Evolutionary conservation across 106 monocot genomes (phyloP), one percentile per base, ranked within the genome.

Genomic region (Allium fistulosum): DNA sequence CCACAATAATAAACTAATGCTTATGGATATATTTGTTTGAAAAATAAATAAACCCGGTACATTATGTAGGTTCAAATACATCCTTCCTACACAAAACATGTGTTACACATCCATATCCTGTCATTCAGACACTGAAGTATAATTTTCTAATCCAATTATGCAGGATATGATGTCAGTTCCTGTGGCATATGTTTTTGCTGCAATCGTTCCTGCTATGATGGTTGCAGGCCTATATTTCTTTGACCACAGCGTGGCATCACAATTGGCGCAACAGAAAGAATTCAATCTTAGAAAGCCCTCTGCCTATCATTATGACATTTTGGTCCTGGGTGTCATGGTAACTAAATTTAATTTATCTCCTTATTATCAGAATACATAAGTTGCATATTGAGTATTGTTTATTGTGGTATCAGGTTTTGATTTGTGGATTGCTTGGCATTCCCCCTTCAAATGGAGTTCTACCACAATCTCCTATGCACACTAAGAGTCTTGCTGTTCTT

Each of bases 361-460:
- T 69, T 72, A 37, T 22, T 28, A 4, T 63, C 27, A 53, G 18
- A 15, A 5, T 52, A 22, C 18, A 49, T 37, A 10, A 51, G 18
- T 45, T 11, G 11, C 22, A 66, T 18, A 17, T 9, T 48, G 7
- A 51, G 27, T 49, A 58, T 22, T 69, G 26, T 51, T 46, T 14
- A 45, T 74, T 58, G 26, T 67, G 47, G 27, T 62, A 62, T 12
- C 73, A 94, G 94, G 94, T 96, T 71, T 59, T 96, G 76, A 70
- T 88, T 27, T 96, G 95, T 63, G 95, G 95, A 46, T 76, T 96
- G 69, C 79, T 96, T 51, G 95, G 95, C 9, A 81, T 96, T 59
- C 95, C 95, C 48, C 88, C 95, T 49, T 91, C 95, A 57, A 96
- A 96, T 72, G 95, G 95, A n/a, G 91, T 96, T 53, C 77, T 96